A percentile compares a stretch with the other conserved stretches of the same genome.
Evolutionary conservation across 2,329 filamentous ascomycete genomes (phyloP).

Genomic region (Diaporthe capsici): DNA sequence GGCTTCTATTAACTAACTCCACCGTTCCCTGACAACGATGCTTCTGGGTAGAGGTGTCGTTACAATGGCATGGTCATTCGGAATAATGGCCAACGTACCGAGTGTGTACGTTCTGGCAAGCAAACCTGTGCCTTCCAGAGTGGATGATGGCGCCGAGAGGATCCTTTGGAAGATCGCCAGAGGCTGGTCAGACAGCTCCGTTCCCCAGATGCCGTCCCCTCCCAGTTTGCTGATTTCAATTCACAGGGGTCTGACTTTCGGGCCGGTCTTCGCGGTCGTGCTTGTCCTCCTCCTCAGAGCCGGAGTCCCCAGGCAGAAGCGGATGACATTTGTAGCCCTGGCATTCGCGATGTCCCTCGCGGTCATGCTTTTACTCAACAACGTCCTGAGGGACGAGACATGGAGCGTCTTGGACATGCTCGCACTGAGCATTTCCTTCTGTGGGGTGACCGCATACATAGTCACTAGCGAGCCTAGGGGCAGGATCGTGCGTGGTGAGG

Average conservation of each 20-base stretch:
- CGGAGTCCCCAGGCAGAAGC: not conserved
- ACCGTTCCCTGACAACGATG: too few relatives aligned
- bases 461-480: not conserved
- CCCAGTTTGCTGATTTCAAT: not conserved
- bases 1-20: too few relatives aligned
- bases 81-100: not conserved
- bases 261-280: not conserved
- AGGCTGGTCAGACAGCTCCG: not conserved
- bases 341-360: not conserved
- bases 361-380: not conserved
- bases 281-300: not conserved
- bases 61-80: not conserved
- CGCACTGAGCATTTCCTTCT: not conserved
- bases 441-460: not conserved
- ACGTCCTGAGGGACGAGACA: not conserved
- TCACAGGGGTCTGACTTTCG: not conserved
- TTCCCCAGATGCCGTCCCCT: accelerated
- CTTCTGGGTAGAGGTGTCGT: not conserved
- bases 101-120: not conserved
- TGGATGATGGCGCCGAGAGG: not conserved
- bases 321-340: not conserved
- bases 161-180: not conserved
- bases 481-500: not conserved
- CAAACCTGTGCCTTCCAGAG: not conserved
- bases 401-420: slow-evolving; percentile 11